Conservation (phyloP, 805 yeast genomes). For the Candida rishiriensis region DNA sequence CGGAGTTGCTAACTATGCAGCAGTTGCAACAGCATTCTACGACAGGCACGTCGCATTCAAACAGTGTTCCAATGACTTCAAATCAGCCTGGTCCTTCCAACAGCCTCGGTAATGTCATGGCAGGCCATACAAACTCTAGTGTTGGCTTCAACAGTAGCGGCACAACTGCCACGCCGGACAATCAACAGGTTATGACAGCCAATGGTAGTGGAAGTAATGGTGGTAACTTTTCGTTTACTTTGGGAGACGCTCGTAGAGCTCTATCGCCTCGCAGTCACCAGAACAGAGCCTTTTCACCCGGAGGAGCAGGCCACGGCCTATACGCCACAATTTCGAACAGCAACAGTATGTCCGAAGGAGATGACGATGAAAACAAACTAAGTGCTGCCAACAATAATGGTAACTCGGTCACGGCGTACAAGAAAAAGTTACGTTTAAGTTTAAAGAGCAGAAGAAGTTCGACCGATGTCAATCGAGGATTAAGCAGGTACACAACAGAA, state of each 20-base stretch:
- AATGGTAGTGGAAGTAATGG: not conserved
- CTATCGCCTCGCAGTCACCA: slow-evolving; percentile 8
- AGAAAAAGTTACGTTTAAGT: slow-evolving; percentile 11
- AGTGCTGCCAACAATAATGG: not conserved
- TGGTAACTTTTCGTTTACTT: not conserved
- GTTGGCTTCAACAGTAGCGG: not conserved
- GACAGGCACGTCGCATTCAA: not conserved
- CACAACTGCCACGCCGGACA: not conserved
- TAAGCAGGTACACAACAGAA: slow-evolving; percentile 8
- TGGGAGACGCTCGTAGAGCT: slow-evolving; percentile 6
- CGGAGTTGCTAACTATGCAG: not conserved
- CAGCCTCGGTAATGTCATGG: not conserved
- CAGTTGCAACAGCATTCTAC: not conserved
- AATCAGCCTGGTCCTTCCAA: not conserved
- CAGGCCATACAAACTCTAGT: not conserved
- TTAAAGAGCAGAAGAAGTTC: slow-evolving; percentile 8
- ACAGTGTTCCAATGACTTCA: not conserved
- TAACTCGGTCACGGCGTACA: slow-evolving; percentile 7
- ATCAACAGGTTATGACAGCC: not conserved
- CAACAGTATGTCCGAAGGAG: slow-evolving; percentile 11
- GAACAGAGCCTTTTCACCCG: not conserved
- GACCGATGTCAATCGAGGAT: slow-evolving; percentile 6
- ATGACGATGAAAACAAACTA: not conserved
- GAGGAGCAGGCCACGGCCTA: not conserved
- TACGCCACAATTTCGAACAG: slow-evolving; percentile 2